These are phyloP conservation scores for Leccinum fuscescens DNA, from an alignment of 1,284 basidiomycete genomes.

Conservation along the genomic window DNA sequence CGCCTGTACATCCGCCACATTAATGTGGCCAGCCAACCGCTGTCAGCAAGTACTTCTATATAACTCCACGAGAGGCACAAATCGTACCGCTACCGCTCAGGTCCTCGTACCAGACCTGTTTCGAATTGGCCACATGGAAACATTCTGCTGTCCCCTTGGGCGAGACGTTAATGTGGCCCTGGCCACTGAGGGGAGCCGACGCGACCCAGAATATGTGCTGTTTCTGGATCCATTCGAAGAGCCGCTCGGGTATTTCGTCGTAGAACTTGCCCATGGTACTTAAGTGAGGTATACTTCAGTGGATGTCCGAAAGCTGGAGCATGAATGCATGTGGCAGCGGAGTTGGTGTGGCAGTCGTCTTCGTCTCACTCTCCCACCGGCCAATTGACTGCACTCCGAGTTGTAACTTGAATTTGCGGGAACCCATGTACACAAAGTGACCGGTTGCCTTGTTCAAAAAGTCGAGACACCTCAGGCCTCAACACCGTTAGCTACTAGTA, in stretches of 20 bases:
- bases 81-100: conserved; percentile 49
- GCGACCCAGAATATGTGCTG: conserved; percentile 59
- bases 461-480: too few relatives aligned
- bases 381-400: too few relatives aligned
- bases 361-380: too few relatives aligned
- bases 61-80: neutral
- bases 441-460: too few relatives aligned
- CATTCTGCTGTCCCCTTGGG: conserved; percentile 49
- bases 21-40: neutral
- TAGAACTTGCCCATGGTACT: conserved; percentile 45
- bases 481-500: neutral
- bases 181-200: conserved; percentile 45
- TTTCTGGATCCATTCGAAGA: conserved; percentile 47
- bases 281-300: neutral
- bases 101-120: conserved; percentile 55
- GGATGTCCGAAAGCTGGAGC: too few relatives aligned
- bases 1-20: conserved; percentile 31
- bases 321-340: too few relatives aligned
- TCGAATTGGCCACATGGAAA: conserved; percentile 46
- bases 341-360: too few relatives aligned
- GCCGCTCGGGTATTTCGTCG: conserved; percentile 44
- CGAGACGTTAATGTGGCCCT: conserved; percentile 54
- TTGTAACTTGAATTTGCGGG: too few relatives aligned
- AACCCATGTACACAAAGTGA: too few relatives aligned
- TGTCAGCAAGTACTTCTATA: neutral